Conservation (phyloP, 2,329 filamentous ascomycete genomes). For the Torrubiella hemipterigena region DNA sequence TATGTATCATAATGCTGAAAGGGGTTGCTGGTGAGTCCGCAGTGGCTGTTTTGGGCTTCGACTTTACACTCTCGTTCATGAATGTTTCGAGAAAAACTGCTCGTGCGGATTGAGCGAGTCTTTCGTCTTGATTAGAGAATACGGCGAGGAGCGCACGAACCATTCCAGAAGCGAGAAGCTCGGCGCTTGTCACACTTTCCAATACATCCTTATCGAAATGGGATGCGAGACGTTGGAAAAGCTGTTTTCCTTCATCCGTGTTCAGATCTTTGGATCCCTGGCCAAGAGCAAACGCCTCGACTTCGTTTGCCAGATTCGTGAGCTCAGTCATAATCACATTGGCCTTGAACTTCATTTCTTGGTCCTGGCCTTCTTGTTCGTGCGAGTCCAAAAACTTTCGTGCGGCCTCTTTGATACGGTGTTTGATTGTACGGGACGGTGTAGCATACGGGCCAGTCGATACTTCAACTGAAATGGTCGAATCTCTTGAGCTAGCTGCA, state of each 20-base stretch:
- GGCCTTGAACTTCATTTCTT: constrained; percentile 68
- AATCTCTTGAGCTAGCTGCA: constrained; percentile 52
- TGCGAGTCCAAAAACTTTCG: constrained; percentile 76
- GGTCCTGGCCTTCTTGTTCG: constrained; percentile 61
- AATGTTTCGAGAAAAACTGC: constrained; percentile 84
- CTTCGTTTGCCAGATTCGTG: constrained; percentile 56
- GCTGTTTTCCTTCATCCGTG: constrained; percentile 40
- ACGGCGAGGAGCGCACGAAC: constrained; percentile 74
- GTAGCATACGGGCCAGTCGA: constrained; percentile 35
- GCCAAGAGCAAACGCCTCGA: constrained; percentile 58
- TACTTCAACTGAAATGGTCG: constrained; percentile 51
- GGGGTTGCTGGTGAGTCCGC: constrained; percentile 64
- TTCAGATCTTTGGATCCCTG: constrained; percentile 33
- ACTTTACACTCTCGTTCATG: constrained; percentile 63
- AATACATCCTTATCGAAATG: constrained; percentile 85
- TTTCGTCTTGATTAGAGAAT: constrained; percentile 60
- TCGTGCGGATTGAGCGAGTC: constrained; percentile 54
- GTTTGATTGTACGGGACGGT: constrained; percentile 40
- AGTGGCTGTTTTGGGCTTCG: constrained; percentile 51
- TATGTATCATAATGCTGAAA: constrained; percentile 84
- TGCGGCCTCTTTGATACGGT: constrained; percentile 64
- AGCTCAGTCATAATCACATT: constrained; percentile 62
- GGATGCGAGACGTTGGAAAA: constrained; percentile 66
- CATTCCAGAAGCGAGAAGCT: constrained; percentile 81
- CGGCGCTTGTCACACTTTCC: constrained; percentile 90